Base-by-base conservation (phyloP, 768 basidiomycete genomes). In the Tephrocybe sp. region DNA sequence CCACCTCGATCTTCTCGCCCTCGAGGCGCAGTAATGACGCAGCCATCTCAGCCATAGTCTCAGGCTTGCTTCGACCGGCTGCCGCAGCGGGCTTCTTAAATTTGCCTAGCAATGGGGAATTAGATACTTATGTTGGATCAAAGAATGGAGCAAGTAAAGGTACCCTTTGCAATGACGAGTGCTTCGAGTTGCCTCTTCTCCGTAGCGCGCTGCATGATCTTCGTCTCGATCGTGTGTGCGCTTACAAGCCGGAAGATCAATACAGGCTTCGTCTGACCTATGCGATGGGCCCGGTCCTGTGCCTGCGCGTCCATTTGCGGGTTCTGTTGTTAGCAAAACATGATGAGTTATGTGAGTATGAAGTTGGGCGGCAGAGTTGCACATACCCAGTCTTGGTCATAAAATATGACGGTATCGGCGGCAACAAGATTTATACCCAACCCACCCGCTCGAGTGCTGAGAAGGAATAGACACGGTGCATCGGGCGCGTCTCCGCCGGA, bases 301-400 rank as follows among this genome's bases (percentile, higher is more conserved):
- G 96, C 96, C 70, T 99, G 96, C 2, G 90, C 75, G 58, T 99
- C 96, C 85, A 95, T 94, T 72, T 97, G 95, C 0, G 95, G 94
- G 61, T 92, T 93, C 90, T 92, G 17, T 26, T 3, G 56, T 14
- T 48, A 23, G 39, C 15, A 23, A 9, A 33, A 25, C 25, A n/a
- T 15, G 26, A n/a, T 57, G 33, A 54, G 49, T 21, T 11, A 10
- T 12, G 12, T 26, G 9, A 38, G 25, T 0, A 18, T 26, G 15
- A 36, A 12, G 44, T 18, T 14, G 28, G 43, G 46, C 8, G 8
- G 17, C n/a, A 6, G 18, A 5, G n/a, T 9, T 39, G 12, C 5
- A 20, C 79, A 25, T 65, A 93, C 87, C 91, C 91, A 93, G 65
- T 93, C 91, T 55, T 89, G 86, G 62, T 94, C 93, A 61, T 93